Base-by-base conservation (phyloP, 352 stramenopile species). In the Thalassiosira pacifica region DNA sequence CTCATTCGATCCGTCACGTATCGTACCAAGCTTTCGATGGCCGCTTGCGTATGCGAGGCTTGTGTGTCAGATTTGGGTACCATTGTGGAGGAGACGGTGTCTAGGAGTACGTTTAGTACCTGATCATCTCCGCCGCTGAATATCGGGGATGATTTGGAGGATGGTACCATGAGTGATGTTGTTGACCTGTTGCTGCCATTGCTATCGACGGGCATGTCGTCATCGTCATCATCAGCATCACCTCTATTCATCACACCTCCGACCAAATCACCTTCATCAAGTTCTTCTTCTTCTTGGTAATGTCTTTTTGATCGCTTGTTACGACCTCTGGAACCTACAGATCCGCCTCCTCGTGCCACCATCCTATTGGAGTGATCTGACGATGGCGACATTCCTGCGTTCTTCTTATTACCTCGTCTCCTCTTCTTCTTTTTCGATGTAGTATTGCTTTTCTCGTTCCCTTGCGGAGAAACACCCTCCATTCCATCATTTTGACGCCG, bases 1-100 rank as follows among this genome's bases (percentile, higher is more conserved):
- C 73, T 55, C 73, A 82, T 82, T 9, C 64, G 42, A 42, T 82
- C 73, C 6, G 42, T 74, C 16, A 82, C 65, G 24, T 82, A 82
- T 24, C 26, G 34, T 8, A 68, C 53, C 19, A 82, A 26, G 37
- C 29, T 65, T 48, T 70, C 63, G 32, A 82, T 82, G 1, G 73
- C 73, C n/a, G 45, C 48, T 68, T 67, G 61, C 11, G 73, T 82
- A n/a, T 65, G 65, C 4, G 45, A 29, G 19, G 63, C 74, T 70
- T 82, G 74, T 18, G 27, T 45, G 27, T 82, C 74, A 53, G 74
- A 82, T 66, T 82, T 82, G 31, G 52, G 45, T 3, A 66, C 34
- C 0, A 82, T 40, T 22, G 74, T 76, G 0, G 74, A 69, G 31
- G 74, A 82, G 0, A 82, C 45, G 16, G 63, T 82, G 37, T 72